Evolutionary conservation across 805 yeast species (phyloP).

Genomic region (Ogataea trehalophila): DNA sequence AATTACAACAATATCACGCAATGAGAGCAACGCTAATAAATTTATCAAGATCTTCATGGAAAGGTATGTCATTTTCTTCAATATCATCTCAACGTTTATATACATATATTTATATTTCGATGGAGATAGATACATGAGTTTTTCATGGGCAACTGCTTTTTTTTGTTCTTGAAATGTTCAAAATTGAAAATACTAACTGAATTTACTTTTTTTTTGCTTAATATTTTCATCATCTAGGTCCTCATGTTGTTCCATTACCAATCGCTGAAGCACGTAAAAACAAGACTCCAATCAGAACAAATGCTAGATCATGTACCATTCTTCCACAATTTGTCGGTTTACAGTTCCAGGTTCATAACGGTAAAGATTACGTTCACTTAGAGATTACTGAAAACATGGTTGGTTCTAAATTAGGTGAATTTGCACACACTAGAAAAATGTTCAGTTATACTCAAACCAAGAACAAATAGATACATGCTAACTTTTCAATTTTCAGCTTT

Average conservation of each 20-base stretch:
- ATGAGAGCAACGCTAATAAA: constrained; percentile 38
- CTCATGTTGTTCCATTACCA: constrained; percentile 93
- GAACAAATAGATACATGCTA: constrained; percentile 36
- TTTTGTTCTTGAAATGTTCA: no score
- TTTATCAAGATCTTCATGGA: constrained; percentile 55
- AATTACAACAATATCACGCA: not conserved
- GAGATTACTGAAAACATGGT: constrained; percentile 94
- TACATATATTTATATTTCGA: not conserved
- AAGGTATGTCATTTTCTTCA: constrained; percentile 32
- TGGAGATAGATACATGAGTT: not conserved
- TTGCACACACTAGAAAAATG: constrained; percentile 89
- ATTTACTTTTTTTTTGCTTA: not conserved
- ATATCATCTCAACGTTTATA: not conserved
- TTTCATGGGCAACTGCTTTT: not conserved
- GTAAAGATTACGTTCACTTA: constrained; percentile 86
- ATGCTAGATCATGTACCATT: constrained; percentile 91
- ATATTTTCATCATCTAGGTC: constrained; percentile 42
- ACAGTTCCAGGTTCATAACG: constrained; percentile 93
- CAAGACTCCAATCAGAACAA: constrained; percentile 88
- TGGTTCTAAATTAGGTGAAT: constrained; percentile 91
- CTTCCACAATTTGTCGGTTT: constrained; percentile 95
- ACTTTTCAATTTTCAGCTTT: not conserved
- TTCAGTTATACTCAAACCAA: constrained; percentile 77
- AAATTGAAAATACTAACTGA: no score
- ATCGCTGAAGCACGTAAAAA: constrained; percentile 75